Percentiles rank a stretch among this genome's conserved stretches.
Evolutionary conservation across 306 rosid genomes (phyloP).

Genomic region (Fagus sylvatica): DNA sequence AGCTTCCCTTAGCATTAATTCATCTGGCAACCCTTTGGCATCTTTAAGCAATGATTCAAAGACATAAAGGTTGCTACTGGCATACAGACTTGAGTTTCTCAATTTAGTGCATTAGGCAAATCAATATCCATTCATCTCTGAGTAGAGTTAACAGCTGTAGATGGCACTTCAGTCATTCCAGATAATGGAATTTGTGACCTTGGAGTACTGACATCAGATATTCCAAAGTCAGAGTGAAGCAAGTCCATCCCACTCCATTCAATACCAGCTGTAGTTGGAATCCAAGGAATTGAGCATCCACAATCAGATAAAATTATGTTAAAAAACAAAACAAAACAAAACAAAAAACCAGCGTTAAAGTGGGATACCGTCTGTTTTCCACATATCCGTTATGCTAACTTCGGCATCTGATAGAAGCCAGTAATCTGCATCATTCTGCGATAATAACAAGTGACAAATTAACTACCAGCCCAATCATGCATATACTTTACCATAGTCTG

Average conservation of each 20-base stretch:
- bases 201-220: constrained; percentile 41
- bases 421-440: constrained; percentile 94
- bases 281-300: constrained; percentile 39
- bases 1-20: constrained; percentile 27
- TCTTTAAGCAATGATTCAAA: constrained; percentile 25
- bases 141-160: constrained; percentile 44
- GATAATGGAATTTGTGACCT: constrained; percentile 46
- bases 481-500: background rate
- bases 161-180: constrained; percentile 51
- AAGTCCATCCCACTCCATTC: constrained; percentile 77
- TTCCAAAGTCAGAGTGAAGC: constrained; percentile 68
- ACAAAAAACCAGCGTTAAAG: constrained; percentile 13
- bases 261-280: constrained; percentile 60
- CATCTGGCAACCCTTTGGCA: constrained; percentile 34
- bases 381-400: constrained; percentile 94
- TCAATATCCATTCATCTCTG: constrained; percentile 46
- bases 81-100: constrained; percentile 36
- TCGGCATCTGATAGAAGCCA: constrained; percentile 98
- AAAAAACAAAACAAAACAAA: background rate
- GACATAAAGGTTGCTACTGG: constrained; percentile 23
- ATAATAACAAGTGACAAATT: constrained; percentile 12
- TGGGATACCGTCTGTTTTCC: constrained; percentile 95
- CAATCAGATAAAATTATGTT: background rate
- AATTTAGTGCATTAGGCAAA: constrained; percentile 9
- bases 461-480: background rate